A percentile compares a stretch with the other conserved stretches of the same genome.
Evolutionary conservation across 1,139 yeast species (phyloP).

Genomic region (Diutina siamensis): DNA sequence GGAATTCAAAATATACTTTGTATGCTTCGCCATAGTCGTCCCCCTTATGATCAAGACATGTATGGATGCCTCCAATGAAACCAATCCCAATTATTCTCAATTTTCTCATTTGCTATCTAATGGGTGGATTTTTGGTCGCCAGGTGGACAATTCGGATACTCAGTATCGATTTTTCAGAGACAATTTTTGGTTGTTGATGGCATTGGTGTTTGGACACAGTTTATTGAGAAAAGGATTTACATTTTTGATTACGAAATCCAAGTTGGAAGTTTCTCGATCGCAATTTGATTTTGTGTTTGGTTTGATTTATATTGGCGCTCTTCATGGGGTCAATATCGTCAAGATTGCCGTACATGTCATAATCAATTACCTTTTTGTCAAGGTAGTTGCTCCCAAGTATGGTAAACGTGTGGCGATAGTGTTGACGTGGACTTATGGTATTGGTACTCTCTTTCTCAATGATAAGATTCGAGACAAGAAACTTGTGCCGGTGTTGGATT

Average conservation of each 20-base stretch:
- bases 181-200: constrained; percentile 52
- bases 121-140: constrained; percentile 73
- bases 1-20: constrained; percentile 60
- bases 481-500: constrained; percentile 38
- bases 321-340: constrained; percentile 69
- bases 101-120: constrained; percentile 49
- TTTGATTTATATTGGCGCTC: constrained; percentile 49
- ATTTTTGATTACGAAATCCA: neutral
- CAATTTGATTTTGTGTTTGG: constrained; percentile 68
- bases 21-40: constrained; percentile 54
- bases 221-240: constrained; percentile 24
- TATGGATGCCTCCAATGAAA: constrained; percentile 65
- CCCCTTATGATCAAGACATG: constrained; percentile 80
- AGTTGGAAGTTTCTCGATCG: constrained; percentile 24
- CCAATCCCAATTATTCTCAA: constrained; percentile 62
- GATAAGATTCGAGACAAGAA: constrained; percentile 45
- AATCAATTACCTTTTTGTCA: constrained; percentile 45
- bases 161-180: constrained; percentile 86
- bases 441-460: constrained; percentile 65
- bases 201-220: constrained; percentile 44
- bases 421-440: constrained; percentile 67
- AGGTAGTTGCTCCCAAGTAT: constrained; percentile 16
- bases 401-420: constrained; percentile 19
- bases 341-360: constrained; percentile 49
- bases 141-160: constrained; percentile 79